Conservation (phyloP, 2,329 filamentous ascomycete species). For the Cytospora piceae region DNA sequence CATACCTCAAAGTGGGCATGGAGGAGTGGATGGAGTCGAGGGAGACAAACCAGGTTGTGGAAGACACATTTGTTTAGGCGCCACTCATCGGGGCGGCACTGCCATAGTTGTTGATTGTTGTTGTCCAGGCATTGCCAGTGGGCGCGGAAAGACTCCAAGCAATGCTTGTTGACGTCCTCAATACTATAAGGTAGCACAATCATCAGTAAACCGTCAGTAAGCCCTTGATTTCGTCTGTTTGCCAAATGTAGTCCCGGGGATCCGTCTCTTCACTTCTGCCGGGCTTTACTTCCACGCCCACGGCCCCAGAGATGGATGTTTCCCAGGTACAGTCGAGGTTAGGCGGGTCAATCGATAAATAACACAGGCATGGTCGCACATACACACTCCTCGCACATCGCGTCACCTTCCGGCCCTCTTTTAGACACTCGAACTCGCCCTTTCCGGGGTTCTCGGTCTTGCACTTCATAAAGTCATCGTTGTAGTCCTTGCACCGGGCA, state of each 20-base stretch:
- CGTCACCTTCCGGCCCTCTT: slow-evolving; percentile 94
- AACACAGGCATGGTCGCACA: slow-evolving; percentile 45
- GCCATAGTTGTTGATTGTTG: slow-evolving; percentile 97
- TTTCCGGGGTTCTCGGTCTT: slow-evolving; percentile 90
- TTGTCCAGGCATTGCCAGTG: slow-evolving; percentile 97
- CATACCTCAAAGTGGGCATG: not conserved
- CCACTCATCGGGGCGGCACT: slow-evolving; percentile 87
- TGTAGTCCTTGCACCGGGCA: slow-evolving; percentile 90
- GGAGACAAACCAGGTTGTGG: slow-evolving; percentile 80
- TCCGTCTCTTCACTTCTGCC: not conserved
- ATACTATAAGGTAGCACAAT: slow-evolving; percentile 57
- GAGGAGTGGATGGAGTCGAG: not conserved
- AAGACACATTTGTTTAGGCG: slow-evolving; percentile 94
- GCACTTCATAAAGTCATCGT: slow-evolving; percentile 99
- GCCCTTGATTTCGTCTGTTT: not conserved
- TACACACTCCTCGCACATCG: slow-evolving; percentile 96
- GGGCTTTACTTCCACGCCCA: not conserved
- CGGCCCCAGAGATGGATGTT: not conserved
- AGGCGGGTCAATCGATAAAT: slow-evolving; percentile 5
- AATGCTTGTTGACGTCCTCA: slow-evolving; percentile 94
- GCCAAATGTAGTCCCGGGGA: not conserved
- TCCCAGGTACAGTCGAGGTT: slow-evolving; percentile 4
- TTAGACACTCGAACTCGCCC: slow-evolving; percentile 93
- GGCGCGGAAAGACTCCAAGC: slow-evolving; percentile 84
- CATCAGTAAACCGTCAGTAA: not conserved